Base-by-base conservation (phyloP, 78 protist species). In the Anaeramoeba flamelloides region DNA sequence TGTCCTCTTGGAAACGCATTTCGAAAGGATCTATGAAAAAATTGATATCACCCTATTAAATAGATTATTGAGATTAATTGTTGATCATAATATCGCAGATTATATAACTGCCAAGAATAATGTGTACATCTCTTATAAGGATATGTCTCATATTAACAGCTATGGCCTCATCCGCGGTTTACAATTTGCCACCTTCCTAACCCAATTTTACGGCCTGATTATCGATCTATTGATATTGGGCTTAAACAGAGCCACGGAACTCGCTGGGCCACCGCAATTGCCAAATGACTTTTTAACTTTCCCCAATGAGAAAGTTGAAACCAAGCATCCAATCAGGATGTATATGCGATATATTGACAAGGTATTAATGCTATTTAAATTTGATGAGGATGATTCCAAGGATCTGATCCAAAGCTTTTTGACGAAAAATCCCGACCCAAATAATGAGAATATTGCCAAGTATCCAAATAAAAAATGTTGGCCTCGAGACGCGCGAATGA, bases 341-440 rank as follows among this genome's bases (percentile, higher is more conserved):
- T 98, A 97, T 87, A 33, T 82, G 26, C 93, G 99, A 30, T 91
- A 93, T 89, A 79, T 96, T 36, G 98, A 97, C 84, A 69, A 83
- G 37, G 1, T 95, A n/a, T 89, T 94, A 89, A 77, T 96, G 31
- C 75, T 98, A 36, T 86, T 86, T 82, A 86, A 91, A 2, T 96
- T 98, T 85, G 38, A 89, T 12, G 75, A 41, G 3, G 98, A 96
- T 36, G 98, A 96, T 86, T 83, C 96, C 0, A 69, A 94, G 34
- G 98, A 95, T 2, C 83, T 98, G 1, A 78, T 81, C 39, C 93
- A 94, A 82, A 88, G 94, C 74, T 97, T 87, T 89, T 94, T 98
- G 81, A 94, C 98, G 1, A 97, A 97, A 86, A 91, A 96, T 85
- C 99, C 99, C 22, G 99, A 97, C 81, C 99, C 99, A 36, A 96